phyloP scores from a whole-genome alignment of 2,329 filamentous ascomycete genomes.

The Trichocomaceae sp. region DNA sequence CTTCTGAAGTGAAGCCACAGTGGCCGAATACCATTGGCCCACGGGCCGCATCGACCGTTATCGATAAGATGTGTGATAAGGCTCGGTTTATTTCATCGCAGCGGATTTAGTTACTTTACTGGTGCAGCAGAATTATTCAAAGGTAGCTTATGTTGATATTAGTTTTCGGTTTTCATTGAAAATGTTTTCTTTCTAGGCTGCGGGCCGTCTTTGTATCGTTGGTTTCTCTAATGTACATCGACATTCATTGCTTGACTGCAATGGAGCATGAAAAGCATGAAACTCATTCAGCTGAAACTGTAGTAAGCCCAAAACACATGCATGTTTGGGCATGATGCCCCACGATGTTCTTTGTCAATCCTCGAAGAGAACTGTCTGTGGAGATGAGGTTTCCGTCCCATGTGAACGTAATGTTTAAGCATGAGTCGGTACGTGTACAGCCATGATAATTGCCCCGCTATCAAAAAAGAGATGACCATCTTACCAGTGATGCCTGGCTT shows the following conservation, averaged over 20 bases:
- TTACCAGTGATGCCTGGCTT: not conserved
- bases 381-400: not conserved
- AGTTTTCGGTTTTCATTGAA: not conserved
- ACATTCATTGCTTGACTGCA: not conserved
- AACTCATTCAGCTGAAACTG: not conserved
- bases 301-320: not conserved
- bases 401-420: not conserved
- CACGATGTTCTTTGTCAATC: not conserved
- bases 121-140: not conserved
- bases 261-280: not conserved
- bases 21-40: constrained; percentile 5
- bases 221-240: not conserved
- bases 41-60: not conserved
- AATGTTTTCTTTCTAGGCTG: not conserved
- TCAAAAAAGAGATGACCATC: not conserved
- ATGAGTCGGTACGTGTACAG: not conserved
- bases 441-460: not conserved
- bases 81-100: not conserved
- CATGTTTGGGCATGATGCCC: not conserved
- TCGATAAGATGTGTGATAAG: not conserved
- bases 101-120: no score
- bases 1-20: constrained; percentile 5
- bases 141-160: not conserved
- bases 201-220: not conserved
- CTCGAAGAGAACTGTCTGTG: not conserved